These are phyloP conservation scores for Phascolomyces articulosus DNA, from an alignment of 371 early-diverging fungal genomes.

Conservation along the genomic window DNA sequence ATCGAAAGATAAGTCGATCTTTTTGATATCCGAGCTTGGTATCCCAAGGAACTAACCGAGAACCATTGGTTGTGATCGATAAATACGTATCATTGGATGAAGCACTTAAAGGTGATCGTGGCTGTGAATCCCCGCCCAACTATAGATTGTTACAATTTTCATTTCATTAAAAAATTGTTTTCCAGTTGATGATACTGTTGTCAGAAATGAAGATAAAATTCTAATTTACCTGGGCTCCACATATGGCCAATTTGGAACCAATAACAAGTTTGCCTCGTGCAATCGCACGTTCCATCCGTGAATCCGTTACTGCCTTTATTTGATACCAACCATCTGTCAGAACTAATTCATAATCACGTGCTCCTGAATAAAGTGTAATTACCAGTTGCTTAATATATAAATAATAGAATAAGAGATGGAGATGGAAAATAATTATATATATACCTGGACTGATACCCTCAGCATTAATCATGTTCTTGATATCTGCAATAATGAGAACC, in stretches of 20 bases:
- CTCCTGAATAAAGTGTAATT: neutral
- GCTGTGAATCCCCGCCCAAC: conserved; percentile 40
- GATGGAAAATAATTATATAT: neutral
- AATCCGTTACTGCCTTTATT: conserved; percentile 62
- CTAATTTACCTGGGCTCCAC: conserved; percentile 61
- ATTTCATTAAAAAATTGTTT: neutral
- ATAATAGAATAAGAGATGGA: too few relatives aligned
- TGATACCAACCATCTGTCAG: conserved; percentile 86
- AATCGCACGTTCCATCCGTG: conserved; percentile 51
- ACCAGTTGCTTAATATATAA: too few relatives aligned
- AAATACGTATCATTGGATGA: conserved; percentile 23
- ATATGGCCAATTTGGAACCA: conserved; percentile 72
- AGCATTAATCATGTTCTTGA: conserved; percentile 12
- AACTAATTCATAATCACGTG: conserved; percentile 32
- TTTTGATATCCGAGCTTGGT: conserved; percentile 65
- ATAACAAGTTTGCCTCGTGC: conserved; percentile 45
- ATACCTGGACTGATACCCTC: neutral
- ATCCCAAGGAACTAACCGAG: conserved; percentile 71
- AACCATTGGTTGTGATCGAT: conserved; percentile 61
- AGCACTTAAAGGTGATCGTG: conserved; percentile 34
- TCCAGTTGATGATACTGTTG: too few relatives aligned
- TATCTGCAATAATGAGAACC: conserved; percentile 70
- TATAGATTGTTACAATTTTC: neutral
- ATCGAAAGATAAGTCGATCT: conserved; percentile 40
- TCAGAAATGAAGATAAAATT: neutral